A percentile compares a stretch with the other conserved stretches of the same genome.
These are phyloP conservation scores for Nepenthes alata DNA, from an alignment of 179 eudicot genomes.

Conservation along the genomic window DNA sequence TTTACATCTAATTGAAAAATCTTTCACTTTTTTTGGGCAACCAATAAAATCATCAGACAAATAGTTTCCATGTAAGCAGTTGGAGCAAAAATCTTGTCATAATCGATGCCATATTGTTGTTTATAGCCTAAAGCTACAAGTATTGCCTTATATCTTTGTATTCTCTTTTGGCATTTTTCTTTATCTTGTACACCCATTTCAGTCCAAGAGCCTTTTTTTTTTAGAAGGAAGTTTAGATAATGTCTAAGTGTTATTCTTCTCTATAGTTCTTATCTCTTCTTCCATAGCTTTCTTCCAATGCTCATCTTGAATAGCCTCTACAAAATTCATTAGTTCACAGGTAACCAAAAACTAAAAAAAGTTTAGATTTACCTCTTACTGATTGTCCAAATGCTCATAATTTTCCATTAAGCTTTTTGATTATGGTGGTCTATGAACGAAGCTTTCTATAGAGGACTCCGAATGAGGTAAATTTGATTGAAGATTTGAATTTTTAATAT, in stretches of 20 bases:
- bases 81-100: too few species aligned
- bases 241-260: neutral
- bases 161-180: neutral
- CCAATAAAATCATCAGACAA: neutral
- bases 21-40: neutral
- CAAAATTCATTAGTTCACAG: neutral
- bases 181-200: neutral
- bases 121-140: neutral
- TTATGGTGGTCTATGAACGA: neutral
- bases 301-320: neutral
- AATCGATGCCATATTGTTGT: neutral
- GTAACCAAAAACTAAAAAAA: neutral
- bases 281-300: neutral
- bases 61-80: neutral
- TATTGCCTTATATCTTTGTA: neutral
- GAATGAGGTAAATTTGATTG: too few species aligned
- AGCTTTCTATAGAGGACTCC: neutral
- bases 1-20: conserved; percentile 5
- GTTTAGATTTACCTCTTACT: neutral
- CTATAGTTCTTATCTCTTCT: neutral
- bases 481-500: too few species aligned
- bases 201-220: neutral
- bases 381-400: neutral
- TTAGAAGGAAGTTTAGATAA: neutral
- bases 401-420: neutral